Evolutionary conservation across 2,329 filamentous ascomycete species (phyloP).

Genomic region (Epichloe uncinata): DNA sequence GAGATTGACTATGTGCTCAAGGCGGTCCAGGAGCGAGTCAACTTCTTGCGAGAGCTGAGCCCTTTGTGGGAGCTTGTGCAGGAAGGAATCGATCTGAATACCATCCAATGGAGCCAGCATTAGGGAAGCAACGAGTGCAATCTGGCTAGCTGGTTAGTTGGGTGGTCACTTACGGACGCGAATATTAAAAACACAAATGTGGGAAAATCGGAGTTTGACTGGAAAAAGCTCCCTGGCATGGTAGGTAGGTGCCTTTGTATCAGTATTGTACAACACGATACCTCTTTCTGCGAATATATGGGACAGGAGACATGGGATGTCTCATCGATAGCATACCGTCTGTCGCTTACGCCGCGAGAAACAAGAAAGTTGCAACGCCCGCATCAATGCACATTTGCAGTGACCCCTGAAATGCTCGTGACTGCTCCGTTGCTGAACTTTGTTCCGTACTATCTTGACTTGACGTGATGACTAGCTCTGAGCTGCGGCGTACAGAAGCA

Average conservation of each 20-base stretch:
- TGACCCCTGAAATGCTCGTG: no score
- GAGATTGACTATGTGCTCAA: slow-evolving; percentile 98
- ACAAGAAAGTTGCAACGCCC: neutral
- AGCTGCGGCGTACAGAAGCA: no score
- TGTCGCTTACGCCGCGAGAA: slow-evolving; percentile 2
- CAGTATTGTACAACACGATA: slow-evolving; percentile 22
- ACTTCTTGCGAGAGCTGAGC: slow-evolving; percentile 85
- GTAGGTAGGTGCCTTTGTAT: slow-evolving; percentile 17
- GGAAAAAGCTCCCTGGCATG: slow-evolving; percentile 5
- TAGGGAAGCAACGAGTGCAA: slow-evolving; percentile 28
- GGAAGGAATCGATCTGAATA: slow-evolving; percentile 88
- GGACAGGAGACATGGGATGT: neutral
- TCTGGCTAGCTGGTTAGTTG: neutral
- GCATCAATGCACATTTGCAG: no score
- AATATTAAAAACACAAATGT: neutral
- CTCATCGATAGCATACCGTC: neutral
- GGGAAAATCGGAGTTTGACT: slow-evolving; percentile 1
- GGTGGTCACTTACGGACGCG: neutral
- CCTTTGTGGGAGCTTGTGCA: slow-evolving; percentile 97
- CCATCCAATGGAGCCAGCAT: slow-evolving; percentile 97
- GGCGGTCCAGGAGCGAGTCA: slow-evolving; percentile 80
- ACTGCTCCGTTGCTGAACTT: no score
- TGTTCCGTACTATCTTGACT: no score
- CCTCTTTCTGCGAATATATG: slow-evolving; percentile 15
- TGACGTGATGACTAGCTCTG: no score